phyloP scores from a whole-genome alignment of 2,329 filamentous ascomycete species.

The Ophiostoma populinum region DNA sequence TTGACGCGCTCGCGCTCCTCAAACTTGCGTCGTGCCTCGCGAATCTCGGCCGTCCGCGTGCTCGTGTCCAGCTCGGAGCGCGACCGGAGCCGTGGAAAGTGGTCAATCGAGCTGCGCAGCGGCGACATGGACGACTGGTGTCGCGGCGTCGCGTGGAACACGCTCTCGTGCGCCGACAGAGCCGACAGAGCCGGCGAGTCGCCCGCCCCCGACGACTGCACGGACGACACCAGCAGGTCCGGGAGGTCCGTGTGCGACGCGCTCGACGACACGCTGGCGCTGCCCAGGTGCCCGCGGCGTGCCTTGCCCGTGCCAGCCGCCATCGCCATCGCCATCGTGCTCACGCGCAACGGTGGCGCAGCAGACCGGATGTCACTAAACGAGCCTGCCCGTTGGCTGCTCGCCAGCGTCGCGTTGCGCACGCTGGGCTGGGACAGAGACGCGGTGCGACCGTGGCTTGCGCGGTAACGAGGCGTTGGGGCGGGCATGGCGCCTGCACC shows the following conservation, averaged over 20 bases:
- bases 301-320: background rate
- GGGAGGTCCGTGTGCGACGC: slow-evolving; percentile 27
- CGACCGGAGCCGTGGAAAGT: slow-evolving; percentile 39
- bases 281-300: background rate
- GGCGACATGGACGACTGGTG: slow-evolving; percentile 16
- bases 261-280: slow-evolving; percentile 22
- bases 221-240: too few species aligned
- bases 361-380: slow-evolving; percentile 20
- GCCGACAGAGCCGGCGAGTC: slow-evolving; percentile 13
- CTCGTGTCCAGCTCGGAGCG: slow-evolving; percentile 40
- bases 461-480: slow-evolving; percentile 5
- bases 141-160: too few species aligned
- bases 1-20: slow-evolving; percentile 43
- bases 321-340: slow-evolving; percentile 15
- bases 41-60: slow-evolving; percentile 37
- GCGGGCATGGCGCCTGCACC: slow-evolving; percentile 8
- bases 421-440: slow-evolving; percentile 15
- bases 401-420: slow-evolving; percentile 20
- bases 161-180: slow-evolving; percentile 4
- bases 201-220: too few species aligned
- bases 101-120: slow-evolving; percentile 40
- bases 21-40: slow-evolving; percentile 44
- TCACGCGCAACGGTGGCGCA: slow-evolving; percentile 20
- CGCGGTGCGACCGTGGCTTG: slow-evolving; percentile 13
- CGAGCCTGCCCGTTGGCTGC: slow-evolving; percentile 23